These are phyloP conservation scores for Aspergillus fructus DNA, from an alignment of 2,329 filamentous ascomycete genomes.

Conservation along the genomic window DNA sequence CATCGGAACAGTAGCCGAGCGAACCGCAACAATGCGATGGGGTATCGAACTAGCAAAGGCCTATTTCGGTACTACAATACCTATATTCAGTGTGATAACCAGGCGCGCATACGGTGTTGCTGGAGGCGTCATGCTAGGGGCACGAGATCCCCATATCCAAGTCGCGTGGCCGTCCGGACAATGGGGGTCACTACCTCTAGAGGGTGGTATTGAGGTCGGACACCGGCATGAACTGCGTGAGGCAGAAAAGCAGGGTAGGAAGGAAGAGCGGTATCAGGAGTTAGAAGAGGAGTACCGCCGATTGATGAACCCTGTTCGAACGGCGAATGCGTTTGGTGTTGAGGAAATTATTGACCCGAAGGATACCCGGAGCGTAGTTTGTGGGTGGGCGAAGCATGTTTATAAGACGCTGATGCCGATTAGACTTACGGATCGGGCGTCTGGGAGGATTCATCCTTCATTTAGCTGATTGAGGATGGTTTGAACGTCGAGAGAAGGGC, in stretches of 20 bases:
- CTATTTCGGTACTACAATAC: conserved; percentile 63
- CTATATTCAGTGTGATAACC: conserved; percentile 63
- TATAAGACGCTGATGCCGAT: conserved; percentile 55
- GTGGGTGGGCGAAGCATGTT: conserved; percentile 56
- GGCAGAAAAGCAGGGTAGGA: conserved; percentile 51
- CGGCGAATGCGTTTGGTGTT: conserved; percentile 62
- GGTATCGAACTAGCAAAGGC: conserved; percentile 61
- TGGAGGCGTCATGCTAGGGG: conserved; percentile 64
- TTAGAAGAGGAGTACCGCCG: conserved; percentile 60
- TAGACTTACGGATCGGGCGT: conserved; percentile 45
- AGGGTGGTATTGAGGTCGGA: conserved; percentile 65
- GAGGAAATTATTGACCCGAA: conserved; percentile 67
- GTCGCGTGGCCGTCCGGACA: conserved; percentile 64
- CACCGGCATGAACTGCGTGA: conserved; percentile 61
- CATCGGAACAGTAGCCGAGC: conserved; percentile 63
- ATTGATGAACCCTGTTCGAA: conserved; percentile 64
- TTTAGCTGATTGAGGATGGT: conserved; percentile 27
- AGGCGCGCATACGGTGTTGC: conserved; percentile 64
- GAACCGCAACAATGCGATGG: conserved; percentile 64
- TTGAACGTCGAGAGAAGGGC: too few species aligned
- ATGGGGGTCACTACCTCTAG: conserved; percentile 62
- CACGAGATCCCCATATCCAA: conserved; percentile 59
- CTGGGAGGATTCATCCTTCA: conserved; percentile 44
- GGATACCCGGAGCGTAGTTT: conserved; percentile 55
- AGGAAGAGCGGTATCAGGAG: conserved; percentile 54